Percentiles rank a stretch among this genome's conserved stretches.
These are phyloP conservation scores for Leishmania tropica DNA, from an alignment of 208 protist species.

Conservation along the genomic window DNA sequence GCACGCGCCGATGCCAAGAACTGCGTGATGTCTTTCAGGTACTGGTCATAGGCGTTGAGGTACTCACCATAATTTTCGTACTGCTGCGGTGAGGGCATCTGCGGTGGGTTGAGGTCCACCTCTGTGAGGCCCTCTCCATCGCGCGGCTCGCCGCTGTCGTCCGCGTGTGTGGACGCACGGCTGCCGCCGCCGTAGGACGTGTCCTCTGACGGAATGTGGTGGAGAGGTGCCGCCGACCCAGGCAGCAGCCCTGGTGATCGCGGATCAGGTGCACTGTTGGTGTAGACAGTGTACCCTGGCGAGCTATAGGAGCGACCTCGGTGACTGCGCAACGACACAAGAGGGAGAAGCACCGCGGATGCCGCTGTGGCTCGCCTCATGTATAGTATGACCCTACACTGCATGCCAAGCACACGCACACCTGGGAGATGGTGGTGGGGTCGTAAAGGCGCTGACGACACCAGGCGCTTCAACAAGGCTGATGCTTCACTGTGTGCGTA, in stretches of 20 bases:
- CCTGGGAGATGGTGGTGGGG: neutral
- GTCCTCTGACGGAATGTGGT: neutral
- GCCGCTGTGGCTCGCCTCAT: neutral
- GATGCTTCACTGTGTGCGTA: neutral
- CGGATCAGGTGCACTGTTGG: neutral
- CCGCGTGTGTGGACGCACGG: neutral
- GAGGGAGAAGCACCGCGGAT: neutral
- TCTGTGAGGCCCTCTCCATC: neutral
- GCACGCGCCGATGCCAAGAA: conserved; percentile 18
- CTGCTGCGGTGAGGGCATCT: conserved; percentile 22
- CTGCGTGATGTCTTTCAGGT: conserved; percentile 23
- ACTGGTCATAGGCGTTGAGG: conserved; percentile 50
- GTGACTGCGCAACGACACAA: neutral
- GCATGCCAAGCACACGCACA: neutral
- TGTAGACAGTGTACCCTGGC: neutral
- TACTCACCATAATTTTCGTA: conserved; percentile 46
- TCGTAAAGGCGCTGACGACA: neutral
- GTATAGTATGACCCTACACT: neutral
- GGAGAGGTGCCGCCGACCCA: neutral
- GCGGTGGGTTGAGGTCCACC: conserved; percentile 9
- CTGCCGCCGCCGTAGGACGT: neutral
- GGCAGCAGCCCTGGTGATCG: neutral
- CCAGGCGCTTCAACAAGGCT: neutral
- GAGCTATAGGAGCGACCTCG: neutral
- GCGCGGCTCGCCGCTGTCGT: neutral